phyloP scores from a whole-genome alignment of 805 yeast genomes.

The Wickerhamomyces canadensis region DNA sequence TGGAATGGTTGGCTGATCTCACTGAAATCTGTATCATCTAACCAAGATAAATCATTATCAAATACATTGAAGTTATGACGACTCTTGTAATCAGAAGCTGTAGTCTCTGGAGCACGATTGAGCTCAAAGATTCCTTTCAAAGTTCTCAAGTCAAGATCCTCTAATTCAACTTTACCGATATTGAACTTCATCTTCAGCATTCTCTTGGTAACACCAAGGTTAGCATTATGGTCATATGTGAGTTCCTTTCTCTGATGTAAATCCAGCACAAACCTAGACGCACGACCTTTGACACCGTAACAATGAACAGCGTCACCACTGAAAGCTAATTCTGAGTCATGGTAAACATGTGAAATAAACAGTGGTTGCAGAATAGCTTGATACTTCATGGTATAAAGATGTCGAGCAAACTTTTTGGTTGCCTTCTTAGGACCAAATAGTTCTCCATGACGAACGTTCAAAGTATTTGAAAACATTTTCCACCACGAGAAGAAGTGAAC shows the following conservation, averaged over 20 bases:
- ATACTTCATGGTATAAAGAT: conserved; percentile 74
- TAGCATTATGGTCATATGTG: conserved; percentile 38
- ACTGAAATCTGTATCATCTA: conserved; percentile 54
- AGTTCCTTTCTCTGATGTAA: conserved; percentile 58
- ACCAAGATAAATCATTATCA: conserved; percentile 57
- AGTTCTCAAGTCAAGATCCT: conserved; percentile 55
- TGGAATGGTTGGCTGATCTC: conserved; percentile 46
- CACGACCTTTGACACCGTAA: conserved; percentile 67
- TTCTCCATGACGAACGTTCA: conserved; percentile 74
- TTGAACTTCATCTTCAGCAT: conserved; percentile 53
- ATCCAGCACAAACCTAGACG: conserved; percentile 53
- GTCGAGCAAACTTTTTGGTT: conserved; percentile 67
- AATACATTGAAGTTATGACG: conserved; percentile 30
- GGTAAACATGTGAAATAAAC: conserved; percentile 67
- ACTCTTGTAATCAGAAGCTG: conserved; percentile 4
- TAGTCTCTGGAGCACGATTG: conserved; percentile 3
- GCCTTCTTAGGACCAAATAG: conserved; percentile 54
- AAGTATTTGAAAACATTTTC: conserved; percentile 71
- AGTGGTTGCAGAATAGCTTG: conserved; percentile 68
- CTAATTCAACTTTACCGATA: conserved; percentile 55
- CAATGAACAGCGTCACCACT: conserved; percentile 36
- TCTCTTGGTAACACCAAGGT: conserved; percentile 40
- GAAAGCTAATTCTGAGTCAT: conserved; percentile 39
- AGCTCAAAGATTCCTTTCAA: conserved; percentile 42
- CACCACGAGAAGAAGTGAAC: conserved; percentile 80